These are phyloP conservation scores for Paraglomus occultum DNA, from an alignment of 192 early-diverging fungal genomes.

Conservation along the genomic window DNA sequence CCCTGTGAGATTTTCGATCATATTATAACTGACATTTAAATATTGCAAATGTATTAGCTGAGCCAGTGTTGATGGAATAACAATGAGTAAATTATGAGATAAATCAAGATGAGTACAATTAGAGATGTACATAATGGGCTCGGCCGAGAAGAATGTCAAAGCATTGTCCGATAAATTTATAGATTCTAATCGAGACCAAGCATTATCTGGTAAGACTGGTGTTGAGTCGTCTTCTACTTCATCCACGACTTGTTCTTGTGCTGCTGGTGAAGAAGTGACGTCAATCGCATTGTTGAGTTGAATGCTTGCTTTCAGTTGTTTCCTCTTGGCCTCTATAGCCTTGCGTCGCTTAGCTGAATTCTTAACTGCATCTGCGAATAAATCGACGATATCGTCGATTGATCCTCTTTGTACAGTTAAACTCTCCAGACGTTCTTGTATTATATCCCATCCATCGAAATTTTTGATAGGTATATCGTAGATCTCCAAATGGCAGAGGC, in stretches of 20 bases:
- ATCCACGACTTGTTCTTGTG: neutral
- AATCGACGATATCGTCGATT: slow-evolving; percentile 48
- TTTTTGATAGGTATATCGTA: slow-evolving; percentile 44
- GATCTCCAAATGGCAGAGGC: slow-evolving; percentile 49
- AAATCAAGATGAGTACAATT: slow-evolving; percentile 49
- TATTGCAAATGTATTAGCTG: slow-evolving; percentile 47
- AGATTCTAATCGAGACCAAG: slow-evolving; percentile 42
- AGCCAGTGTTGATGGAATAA: slow-evolving; percentile 43
- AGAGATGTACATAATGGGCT: slow-evolving; percentile 39
- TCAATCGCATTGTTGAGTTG: neutral
- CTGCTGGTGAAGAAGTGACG: neutral
- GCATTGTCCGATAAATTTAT: slow-evolving; percentile 51
- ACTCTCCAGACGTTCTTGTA: slow-evolving; percentile 43
- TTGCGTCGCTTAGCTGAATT: slow-evolving; percentile 37
- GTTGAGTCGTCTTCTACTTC: slow-evolving; percentile 20
- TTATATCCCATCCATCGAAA: slow-evolving; percentile 46
- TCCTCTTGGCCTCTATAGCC: slow-evolving; percentile 28
- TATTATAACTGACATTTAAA: slow-evolving; percentile 55
- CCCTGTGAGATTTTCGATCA: slow-evolving; percentile 47
- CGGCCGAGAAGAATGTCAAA: slow-evolving; percentile 39
- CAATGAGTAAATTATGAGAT: slow-evolving; percentile 49
- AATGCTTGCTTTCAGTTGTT: slow-evolving; percentile 3
- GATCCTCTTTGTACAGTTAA: slow-evolving; percentile 41
- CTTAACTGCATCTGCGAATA: slow-evolving; percentile 42
- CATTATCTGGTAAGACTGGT: slow-evolving; percentile 30